Base-by-base conservation (phyloP, 108 stramenopile genomes). In the Skeletonema marinoi region DNA sequence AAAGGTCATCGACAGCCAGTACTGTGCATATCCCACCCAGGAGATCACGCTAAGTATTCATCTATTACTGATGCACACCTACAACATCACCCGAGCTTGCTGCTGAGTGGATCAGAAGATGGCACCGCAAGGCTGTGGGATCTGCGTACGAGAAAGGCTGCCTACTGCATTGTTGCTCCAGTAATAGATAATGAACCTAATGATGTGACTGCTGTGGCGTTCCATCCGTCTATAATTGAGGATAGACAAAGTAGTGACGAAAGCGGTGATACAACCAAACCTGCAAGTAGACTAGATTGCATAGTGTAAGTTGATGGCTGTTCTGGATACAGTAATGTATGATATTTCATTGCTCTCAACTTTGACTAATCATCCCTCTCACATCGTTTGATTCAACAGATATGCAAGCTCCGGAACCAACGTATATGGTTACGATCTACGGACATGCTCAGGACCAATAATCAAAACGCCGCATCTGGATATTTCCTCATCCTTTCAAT, bases 81-180 rank as follows among this genome's bases (percentile, higher is more conserved):
- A 38, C 48, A 25, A 17, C 61, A 50, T 42, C 74, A 66, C 38
- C 78, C 82, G 2, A 65, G 71, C 54, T 73, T 89, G 51, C 68
- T 93, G 42, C 70, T 92, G 35, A 92, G 90, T 70, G 93, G 93
- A 33, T 92, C 93, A 3, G 89, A 90, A 66, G 93, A 94, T 87
- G 86, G 86, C 16, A 91, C 93, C 14, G 90, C 88, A 32, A 85
- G 93, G 2, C 75, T 94, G 5, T 94, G 93, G 93, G 91, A 92
- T 78, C 59, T 94, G 29, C 87, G 89, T 6, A 70, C 70, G 3
- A 32, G 70, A 30, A 79, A 75, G 38, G 67, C 79, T 32, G 56
- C 85, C 19, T 68, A 85, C 42, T 90, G 89, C 58, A 88, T 92
- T 31, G 36, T 69, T 10, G 59, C 76, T 0, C 78, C 75, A 8